Evolutionary conservation across 1,284 basidiomycete species (phyloP), one percentile per base, ranked within the genome.

Genomic region (Erythrobasidium hasegawianum): DNA sequence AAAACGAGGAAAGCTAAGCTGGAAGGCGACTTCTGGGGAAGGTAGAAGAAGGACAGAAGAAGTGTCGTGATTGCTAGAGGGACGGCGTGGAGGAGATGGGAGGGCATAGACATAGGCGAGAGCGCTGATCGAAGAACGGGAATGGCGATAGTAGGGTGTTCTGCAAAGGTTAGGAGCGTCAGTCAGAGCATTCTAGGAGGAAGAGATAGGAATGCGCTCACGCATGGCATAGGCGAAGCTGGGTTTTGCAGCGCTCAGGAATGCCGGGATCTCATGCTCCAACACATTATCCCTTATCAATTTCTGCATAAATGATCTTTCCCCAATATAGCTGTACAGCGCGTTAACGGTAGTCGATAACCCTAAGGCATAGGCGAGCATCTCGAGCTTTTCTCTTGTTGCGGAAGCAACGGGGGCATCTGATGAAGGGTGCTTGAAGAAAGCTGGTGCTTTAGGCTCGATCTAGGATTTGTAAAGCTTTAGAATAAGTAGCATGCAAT

Each of bases 111-210:
- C 24, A 69, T 33, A 1, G 69, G 64, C 16, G 39, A 49, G 45
- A 68, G 53, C 50, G 57, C 64, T 9, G 62, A 62, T 11, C 72
- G 67, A 5, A 73, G 68, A 5, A 69, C 47, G 1, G 72, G 72
- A 58, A 73, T 52, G 11, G 64, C 50, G 40, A 67, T 66, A 2
- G 69, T 69, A n/a, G 72, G 72, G 45, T 68, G 65, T 64, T 68
- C 56, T 47, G 43, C 22, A n/a, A n/a, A n/a, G n/a, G n/a, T n/a
- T n/a, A n/a, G n/a, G n/a, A n/a, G n/a, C n/a, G n/a, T n/a, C n/a
- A n/a, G n/a, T n/a, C n/a, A n/a, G n/a, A n/a, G n/a, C n/a, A n/a
- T n/a, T n/a, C n/a, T n/a, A n/a, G n/a, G n/a, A n/a, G n/a, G n/a
- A n/a, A n/a, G n/a, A n/a, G n/a, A n/a, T n/a, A 14, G 7, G 16